Evolutionary conservation across 2,329 filamentous ascomycete genomes (phyloP).

Genomic region (Ceratocystis colombiana): DNA sequence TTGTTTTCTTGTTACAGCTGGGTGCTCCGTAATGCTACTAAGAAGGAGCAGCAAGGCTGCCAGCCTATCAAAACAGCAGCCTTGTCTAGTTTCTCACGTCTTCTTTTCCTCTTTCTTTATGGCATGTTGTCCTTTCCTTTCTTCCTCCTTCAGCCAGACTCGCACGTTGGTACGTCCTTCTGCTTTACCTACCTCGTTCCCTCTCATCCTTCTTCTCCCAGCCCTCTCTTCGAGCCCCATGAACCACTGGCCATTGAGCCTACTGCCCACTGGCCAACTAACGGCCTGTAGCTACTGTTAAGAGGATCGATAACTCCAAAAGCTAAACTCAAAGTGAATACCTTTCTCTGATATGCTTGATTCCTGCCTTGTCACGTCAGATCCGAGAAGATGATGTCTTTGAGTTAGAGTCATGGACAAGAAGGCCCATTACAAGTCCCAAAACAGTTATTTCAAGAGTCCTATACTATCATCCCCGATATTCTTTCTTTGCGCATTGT

Average conservation of each 20-base stretch:
- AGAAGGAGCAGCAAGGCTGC: slow-evolving; percentile 11
- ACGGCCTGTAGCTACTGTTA: background rate
- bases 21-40: background rate
- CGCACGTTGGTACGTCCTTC: background rate
- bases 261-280: background rate
- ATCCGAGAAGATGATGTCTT: background rate
- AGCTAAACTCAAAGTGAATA: background rate
- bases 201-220: background rate
- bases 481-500: no score
- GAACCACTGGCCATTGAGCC: background rate
- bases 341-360: background rate
- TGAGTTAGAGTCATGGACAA: background rate
- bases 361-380: background rate
- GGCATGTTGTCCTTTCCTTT: slow-evolving; percentile 9
- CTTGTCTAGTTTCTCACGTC: background rate
- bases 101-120: background rate
- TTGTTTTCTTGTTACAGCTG: no score
- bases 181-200: background rate
- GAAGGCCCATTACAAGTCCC: background rate
- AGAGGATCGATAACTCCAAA: background rate
- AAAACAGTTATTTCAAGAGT: no score
- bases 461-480: no score
- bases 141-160: background rate
- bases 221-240: background rate
- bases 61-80: background rate